Percentiles rank a stretch among this genome's conserved stretches.
Conservation (phyloP, 163 green algal genomes). For the Scenedesmus sp. region DNA sequence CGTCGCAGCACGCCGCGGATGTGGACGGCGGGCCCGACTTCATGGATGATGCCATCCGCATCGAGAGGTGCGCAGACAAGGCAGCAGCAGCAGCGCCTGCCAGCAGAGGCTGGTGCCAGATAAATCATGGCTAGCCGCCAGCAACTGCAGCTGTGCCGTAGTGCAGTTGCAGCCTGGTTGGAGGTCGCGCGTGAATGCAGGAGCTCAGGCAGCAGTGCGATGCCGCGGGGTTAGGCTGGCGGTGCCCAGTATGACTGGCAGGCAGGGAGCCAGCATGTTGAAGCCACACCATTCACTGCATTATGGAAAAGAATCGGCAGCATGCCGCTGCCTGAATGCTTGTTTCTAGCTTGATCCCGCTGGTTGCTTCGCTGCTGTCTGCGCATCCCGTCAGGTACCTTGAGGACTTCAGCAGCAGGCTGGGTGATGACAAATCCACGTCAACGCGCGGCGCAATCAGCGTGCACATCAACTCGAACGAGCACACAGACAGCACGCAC, state of each 20-base stretch:
- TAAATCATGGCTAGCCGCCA: neutral
- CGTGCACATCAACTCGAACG: constrained; percentile 91
- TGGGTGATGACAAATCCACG: neutral
- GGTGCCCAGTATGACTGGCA: neutral
- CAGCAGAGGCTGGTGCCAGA: neutral
- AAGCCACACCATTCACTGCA: neutral
- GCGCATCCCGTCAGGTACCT: constrained; percentile 65
- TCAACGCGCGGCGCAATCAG: constrained; percentile 78
- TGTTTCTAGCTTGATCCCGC: neutral
- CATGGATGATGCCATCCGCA: constrained; percentile 89
- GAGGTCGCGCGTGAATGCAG: neutral
- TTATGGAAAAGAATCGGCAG: neutral
- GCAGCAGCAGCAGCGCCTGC: neutral
- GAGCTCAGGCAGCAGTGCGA: neutral
- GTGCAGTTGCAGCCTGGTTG: too few relatives aligned
- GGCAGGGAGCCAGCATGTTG: neutral
- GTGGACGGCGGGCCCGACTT: constrained; percentile 65
- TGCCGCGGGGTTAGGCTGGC: neutral
- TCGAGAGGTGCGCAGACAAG: constrained; percentile 74
- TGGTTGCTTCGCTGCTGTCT: too few relatives aligned
- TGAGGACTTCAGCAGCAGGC: constrained; percentile 63
- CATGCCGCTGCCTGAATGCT: neutral
- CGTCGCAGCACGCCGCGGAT: constrained; percentile 47
- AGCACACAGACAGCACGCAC: constrained; percentile 75
- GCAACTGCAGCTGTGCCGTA: neutral